Evolutionary conservation across 2,329 filamentous ascomycete species (phyloP).

Genomic region (Septoria petroselini): DNA sequence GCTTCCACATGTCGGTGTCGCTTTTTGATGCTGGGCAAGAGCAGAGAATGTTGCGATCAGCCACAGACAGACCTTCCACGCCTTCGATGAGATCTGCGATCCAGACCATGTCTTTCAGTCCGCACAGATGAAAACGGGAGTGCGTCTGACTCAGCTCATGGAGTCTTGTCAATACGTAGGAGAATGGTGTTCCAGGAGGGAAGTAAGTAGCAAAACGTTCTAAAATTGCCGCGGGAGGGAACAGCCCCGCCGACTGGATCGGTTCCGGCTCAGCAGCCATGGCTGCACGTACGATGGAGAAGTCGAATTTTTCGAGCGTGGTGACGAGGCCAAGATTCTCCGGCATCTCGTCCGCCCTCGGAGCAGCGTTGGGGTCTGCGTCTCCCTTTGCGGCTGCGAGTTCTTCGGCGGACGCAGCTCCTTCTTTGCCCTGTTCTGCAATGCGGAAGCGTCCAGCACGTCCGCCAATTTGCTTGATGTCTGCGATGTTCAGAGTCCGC

Average conservation of each 20-base stretch:
- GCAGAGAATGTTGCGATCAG: constrained; percentile 73
- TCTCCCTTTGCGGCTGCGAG: constrained; percentile 32
- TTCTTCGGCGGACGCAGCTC: constrained; percentile 31
- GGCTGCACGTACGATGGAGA: constrained; percentile 58
- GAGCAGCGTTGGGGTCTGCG: neutral
- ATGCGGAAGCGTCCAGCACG: constrained; percentile 83
- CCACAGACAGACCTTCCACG: constrained; percentile 62
- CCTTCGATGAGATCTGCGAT: constrained; percentile 73
- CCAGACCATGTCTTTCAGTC: constrained; percentile 59
- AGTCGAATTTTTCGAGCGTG: constrained; percentile 68
- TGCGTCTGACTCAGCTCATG: constrained; percentile 65
- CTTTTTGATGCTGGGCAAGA: constrained; percentile 64
- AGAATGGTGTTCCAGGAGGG: constrained; percentile 74
- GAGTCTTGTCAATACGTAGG: constrained; percentile 74
- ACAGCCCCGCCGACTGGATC: constrained; percentile 68
- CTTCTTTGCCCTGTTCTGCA: constrained; percentile 52
- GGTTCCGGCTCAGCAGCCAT: constrained; percentile 64
- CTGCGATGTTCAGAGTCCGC: constrained; percentile 63
- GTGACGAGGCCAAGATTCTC: constrained; percentile 66
- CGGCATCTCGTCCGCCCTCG: constrained; percentile 11
- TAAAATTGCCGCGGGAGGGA: constrained; percentile 67
- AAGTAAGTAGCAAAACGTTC: constrained; percentile 80
- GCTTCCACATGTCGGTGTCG: constrained; percentile 44
- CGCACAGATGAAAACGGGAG: constrained; percentile 67
- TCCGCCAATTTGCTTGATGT: constrained; percentile 93